phyloP scores from a whole-genome alignment of 345 rosid species.

The Litchi chinensis region DNA sequence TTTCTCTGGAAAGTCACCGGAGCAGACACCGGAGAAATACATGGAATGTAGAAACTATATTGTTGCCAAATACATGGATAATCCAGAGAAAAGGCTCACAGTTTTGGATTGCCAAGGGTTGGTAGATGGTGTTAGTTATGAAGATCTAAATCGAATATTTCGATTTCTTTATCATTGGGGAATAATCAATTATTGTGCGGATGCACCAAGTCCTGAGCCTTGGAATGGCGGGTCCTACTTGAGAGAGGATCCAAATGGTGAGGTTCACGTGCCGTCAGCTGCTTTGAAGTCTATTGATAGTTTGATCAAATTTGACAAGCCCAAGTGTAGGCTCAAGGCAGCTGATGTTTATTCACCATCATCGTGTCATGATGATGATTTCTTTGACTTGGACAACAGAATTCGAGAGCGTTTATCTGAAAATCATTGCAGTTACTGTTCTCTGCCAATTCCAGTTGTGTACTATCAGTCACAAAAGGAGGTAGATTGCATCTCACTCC shows the following conservation, averaged over 20 bases:
- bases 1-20: conserved; percentile 89
- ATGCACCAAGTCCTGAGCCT: conserved; percentile 48
- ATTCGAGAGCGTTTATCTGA: conserved; percentile 88
- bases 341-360: conserved; percentile 63
- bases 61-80: conserved; percentile 82
- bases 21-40: conserved; percentile 77
- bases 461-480: conserved; percentile 90
- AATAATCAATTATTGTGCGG: conserved; percentile 87
- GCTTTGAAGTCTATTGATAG: conserved; percentile 95
- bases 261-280: conserved; percentile 89
- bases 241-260: conserved; percentile 86
- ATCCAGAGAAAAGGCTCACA: conserved; percentile 72
- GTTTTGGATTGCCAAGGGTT: conserved; percentile 74
- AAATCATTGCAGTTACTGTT: conserved; percentile 75
- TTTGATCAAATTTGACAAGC: conserved; percentile 96
- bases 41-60: conserved; percentile 86
- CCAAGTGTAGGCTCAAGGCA: conserved; percentile 81
- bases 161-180: conserved; percentile 99
- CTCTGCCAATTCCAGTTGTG: conserved; percentile 62
- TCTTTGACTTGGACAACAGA: conserved; percentile 81
- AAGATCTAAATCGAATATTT: conserved; percentile 76
- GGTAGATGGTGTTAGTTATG: conserved; percentile 56
- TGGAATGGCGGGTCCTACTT: conserved; percentile 62
- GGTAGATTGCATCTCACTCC: conserved; percentile 42
- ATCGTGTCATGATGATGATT: conserved; percentile 47